Evolutionary conservation across 2,329 filamentous ascomycete species (phyloP), one percentile per base, ranked within the genome.

Genomic region (Tympanopsis confertula): DNA sequence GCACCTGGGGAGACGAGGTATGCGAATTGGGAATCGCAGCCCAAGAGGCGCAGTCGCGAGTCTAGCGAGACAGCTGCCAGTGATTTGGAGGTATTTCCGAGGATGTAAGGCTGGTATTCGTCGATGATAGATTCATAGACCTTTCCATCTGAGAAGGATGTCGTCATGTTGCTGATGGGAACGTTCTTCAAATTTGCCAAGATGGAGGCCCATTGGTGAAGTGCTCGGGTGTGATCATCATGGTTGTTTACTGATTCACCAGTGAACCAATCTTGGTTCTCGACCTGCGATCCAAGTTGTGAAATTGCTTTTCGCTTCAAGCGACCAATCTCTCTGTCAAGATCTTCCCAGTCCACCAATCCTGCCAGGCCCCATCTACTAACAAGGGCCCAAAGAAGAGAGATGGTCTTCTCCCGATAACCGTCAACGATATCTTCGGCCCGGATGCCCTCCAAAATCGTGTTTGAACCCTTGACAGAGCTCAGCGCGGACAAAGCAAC

Each of bases 401-500:
- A 65, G 36, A 78, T 58, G 0, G 73, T 78, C 53, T 73, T 77
- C 45, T 79, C 74, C 5, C 74, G 66, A 45, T 77, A 71, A 2
- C 74, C 74, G 42, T 78, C 65, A 3, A 78, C 71, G 35, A 79
- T 67, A 38, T 78, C 70, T 24, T 71, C 65, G 0, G 73, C 62
- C 13, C 53, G 59, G 22, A 74, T 53, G 22, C 59, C 56, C 15
- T 55, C 51, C 5, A 62, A 49, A 12, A 66, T 56, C 13, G 49
- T 45, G 3, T 50, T 56, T 13, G 65, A 51, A 1, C 62, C 61
- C 12, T 48, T 51, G 7, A 10, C 17, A 7, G 15, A 13, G 7
- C 7, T 17, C 13, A 78, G 54, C 2, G 71, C 70, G 35, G 61
- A 59, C 4, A 79, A 51, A 1, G 71, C 70, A 20, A 78, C 52